Evolutionary conservation across 805 yeast genomes (phyloP), one percentile per base, ranked within the genome.

Genomic region (Candida loeiensis): DNA sequence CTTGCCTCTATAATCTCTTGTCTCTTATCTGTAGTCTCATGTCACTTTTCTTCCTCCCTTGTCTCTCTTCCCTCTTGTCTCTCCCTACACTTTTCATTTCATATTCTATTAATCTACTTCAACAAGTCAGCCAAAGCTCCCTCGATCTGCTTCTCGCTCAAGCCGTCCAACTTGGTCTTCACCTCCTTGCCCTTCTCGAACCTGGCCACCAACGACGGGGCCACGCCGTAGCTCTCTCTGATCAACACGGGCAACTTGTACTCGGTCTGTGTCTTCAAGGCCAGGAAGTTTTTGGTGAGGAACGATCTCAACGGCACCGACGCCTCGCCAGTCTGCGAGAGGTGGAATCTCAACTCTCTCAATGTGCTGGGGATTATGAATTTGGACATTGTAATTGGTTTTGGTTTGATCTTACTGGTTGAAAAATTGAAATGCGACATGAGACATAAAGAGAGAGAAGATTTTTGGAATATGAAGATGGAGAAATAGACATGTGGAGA

Each of bases 341-440:
- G 71, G 56, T 86, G 88, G 64, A 85, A 83, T 62, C 95, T 77
- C 55, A 87, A 71, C 69, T 87, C 95, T 58, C 73, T 85, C 48
- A 86, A 73, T 8, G 85, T 75, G 24, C 64, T 59, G n/a, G 81
- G 77, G 42, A 70, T 54, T 24, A 64, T 62, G 45, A 60, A 69
- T 47, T 66, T 69, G 8, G 74, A 64, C 73, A 68, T 68, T 43
- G 13, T 49, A 45, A 21, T 21, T 27, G 45, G 34, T 20, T 30
- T 30, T 30, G 6, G 33, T 13, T 34, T 35, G 39, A 42, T 22
- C 39, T 41, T 47, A 44, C 50, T 44, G 40, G 40, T 22, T 22
- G 33, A 37, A 30, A 30, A 30, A 17, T 16, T 16, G 6, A 5
- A 5, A 7, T 14, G 31, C 31, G 31, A 27, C 31, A 27, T 27